Evolutionary conservation across 805 yeast species (phyloP), one percentile per base, ranked within the genome.

Genomic region (Candida golubevii): DNA sequence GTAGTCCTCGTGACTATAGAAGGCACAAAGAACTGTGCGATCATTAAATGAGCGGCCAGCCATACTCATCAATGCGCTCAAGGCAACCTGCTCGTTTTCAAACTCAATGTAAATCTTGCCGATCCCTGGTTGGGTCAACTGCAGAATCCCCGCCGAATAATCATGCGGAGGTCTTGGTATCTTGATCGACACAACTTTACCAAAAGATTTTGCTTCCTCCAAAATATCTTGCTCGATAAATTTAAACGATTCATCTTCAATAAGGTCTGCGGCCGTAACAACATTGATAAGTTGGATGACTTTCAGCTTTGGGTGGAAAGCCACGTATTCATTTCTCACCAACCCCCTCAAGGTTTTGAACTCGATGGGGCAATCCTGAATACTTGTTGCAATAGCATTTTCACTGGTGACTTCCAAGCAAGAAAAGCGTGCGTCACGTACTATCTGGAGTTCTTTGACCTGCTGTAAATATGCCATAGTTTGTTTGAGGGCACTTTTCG

Each of bases 51-150:
- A 63, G 41, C 82, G 65, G 1, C 96, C 96, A 8, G 84, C 79
- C 13, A 88, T 53, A 8, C 71, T 75, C 62, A 79, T 66, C 29
- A 77, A 60, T 0, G 93, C 95, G 8, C 62, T 60, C 6, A 66
- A 59, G 1, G 95, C 83, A 2, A 65, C 63, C 1, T 75, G 75
- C 1, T 69, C 62, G 10, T 68, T 66, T 1, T 69, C 72, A 62
- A 85, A 89, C 60, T 83, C 79, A 18, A 86, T 78, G 60, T 73
- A 88, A 0, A 88, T 72, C 49, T 79, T 83, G 0, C 97, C 96
- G 38, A 82, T 72, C 6, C 85, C 87, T 2, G 83, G 72, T 32
- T 70, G 68, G 4, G 65, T 55, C 38, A 65, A 64, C 40, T 65
- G 69, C 33, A 57, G 59, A 31, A 68, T 47, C 38, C 66, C 75